Evolutionary conservation across 1,284 basidiomycete genomes (phyloP), one percentile per base, ranked within the genome.

Genomic region (Trichosporon sp.): DNA sequence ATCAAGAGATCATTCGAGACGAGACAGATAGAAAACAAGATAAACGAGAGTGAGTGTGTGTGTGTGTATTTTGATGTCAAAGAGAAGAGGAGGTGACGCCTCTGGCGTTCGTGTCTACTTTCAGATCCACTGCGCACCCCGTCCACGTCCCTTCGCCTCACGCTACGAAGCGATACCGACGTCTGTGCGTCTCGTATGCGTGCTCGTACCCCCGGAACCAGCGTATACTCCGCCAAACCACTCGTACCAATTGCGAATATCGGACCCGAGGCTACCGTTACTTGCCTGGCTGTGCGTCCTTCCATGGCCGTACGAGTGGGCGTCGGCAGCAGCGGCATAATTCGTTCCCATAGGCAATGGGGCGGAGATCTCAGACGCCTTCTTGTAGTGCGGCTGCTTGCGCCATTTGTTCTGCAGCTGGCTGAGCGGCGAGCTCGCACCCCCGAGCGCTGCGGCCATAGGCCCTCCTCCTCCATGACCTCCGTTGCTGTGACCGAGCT

Each of bases 391-490:
- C 14, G 19, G 57, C 25, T 31, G 19, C 16, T 27, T 21, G 14
- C 19, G n/a, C 40, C 40, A 44, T 9, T 44, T 44, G 40, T 11
- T 44, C 54, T 64, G 63, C 13, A 67, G 63, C 58, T 58, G 34
- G 2, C 49, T 61, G 25, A 67, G 59, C 1, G 66, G 66, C 10
- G 58, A 60, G 14, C 13, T n/a, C 5, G 25, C 49, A 14, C 63
- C 63, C 36, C 59, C 59, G 19, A 67, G 63, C 8, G 66, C 66
- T 0, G 61, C 56, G 10, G 46, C 25, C 59, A 67, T 65, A 4
- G 66, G 66, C 40, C 40, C 40, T 3, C 19, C 40, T 16, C 5
- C 34, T 4, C 34, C 34, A 37, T 13, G 13, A 3, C 5, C 13
- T 14, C 34, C 13, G 34, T 56, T 16, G 34, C 13, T 3, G 34